Evolutionary conservation across 257 asterid genomes (phyloP), one percentile per base, ranked within the genome.

Genomic region (Petrea volubilis): DNA sequence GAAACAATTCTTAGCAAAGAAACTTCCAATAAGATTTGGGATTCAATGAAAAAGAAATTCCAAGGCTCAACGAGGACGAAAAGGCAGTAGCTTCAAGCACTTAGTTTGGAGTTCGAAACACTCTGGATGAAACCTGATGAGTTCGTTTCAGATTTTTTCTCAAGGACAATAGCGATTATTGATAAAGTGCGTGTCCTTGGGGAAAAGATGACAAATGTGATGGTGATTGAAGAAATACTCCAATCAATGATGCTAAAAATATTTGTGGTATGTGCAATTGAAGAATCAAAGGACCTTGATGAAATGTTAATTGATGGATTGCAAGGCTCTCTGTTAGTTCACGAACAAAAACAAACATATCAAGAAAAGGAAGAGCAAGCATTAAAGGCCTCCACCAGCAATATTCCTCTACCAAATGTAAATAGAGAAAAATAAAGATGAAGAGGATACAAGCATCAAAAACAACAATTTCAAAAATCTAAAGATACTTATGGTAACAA

Each of bases 1-100:
- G 70, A 72, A 17, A 61, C 64, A 0, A 58, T 60, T 47, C 55
- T 61, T 36, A 4, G 41, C 41, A 62, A 72, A 34, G 66, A 68
- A 3, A 68, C 64, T 5, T 56, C 58, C 44, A 69, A 69, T 6
- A 31, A 69, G 41, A 56, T 69, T 27, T 69, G 58, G 74, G 70
- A 36, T 24, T 62, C 71, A 0, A 72, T 60, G 71, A 51, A 62
- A 17, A 50, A 50, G 17, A 61, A 72, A 27, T 51, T 50, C 51
- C 77, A 72, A 50, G 64, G 77, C 56, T 31, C 53, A 1, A 3
- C 64, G 0, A 51, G 63, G 6, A 63, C 15, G 44, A 62, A 72
- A 34, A 23, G 47, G 1, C 46, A 29, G 6, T 28, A 53, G 7
- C 40, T 73, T 41, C 78, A 64, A 53, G 59, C 73, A 6, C 24